Evolutionary conservation across 108 stramenopile species (phyloP).

Genomic region (Craspedostauros australis): DNA sequence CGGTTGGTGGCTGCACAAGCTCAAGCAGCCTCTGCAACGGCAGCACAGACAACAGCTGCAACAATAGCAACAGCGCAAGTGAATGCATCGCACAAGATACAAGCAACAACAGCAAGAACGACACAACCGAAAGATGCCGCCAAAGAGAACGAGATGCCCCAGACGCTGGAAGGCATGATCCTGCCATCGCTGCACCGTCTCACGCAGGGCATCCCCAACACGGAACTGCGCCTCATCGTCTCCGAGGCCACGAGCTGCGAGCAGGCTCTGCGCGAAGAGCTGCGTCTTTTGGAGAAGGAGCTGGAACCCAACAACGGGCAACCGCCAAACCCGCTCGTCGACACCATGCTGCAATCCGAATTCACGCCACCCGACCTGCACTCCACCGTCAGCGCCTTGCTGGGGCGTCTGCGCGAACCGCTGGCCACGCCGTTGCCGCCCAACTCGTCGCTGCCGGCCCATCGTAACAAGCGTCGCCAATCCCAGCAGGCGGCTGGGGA

Average conservation of each 20-base stretch:
- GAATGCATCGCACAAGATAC: too few relatives aligned
- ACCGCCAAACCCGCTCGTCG: constrained; percentile 7
- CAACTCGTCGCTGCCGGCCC: constrained; percentile 16
- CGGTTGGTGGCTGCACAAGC: too few relatives aligned
- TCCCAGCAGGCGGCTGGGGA: not conserved
- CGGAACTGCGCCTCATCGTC: constrained; percentile 56
- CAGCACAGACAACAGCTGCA: too few relatives aligned
- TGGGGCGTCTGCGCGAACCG: constrained; percentile 73
- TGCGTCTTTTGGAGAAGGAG: constrained; percentile 28
- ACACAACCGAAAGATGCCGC: too few relatives aligned
- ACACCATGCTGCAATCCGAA: constrained; percentile 50
- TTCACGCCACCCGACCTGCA: constrained; percentile 66
- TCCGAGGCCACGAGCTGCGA: constrained; percentile 66
- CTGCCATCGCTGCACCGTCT: constrained; percentile 46
- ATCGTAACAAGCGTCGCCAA: constrained; percentile 9
- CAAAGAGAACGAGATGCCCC: too few relatives aligned
- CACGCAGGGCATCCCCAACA: constrained; percentile 53
- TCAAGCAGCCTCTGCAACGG: too few relatives aligned
- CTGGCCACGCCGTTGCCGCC: constrained; percentile 67
- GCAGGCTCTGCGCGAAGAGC: constrained; percentile 52
- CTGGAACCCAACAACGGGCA: constrained; percentile 18
- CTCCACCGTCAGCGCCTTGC: constrained; percentile 64
- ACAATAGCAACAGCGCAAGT: too few relatives aligned
- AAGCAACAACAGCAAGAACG: too few relatives aligned
- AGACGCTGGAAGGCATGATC: not conserved